Percentiles rank a stretch among this genome's conserved stretches.
Conservation (phyloP, 176 grass and related monocot species). For the Oropetium thomaeum region DNA sequence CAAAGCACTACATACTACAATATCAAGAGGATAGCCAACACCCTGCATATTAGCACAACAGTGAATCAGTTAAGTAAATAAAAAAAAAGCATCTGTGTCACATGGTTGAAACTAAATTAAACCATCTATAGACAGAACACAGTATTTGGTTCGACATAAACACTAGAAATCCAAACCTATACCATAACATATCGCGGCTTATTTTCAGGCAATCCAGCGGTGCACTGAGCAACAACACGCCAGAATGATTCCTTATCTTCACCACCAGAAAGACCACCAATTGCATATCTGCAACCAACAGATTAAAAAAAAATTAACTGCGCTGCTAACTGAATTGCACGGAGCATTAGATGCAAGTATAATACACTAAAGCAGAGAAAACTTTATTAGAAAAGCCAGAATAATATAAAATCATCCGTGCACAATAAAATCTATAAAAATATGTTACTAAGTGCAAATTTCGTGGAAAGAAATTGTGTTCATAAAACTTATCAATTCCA, state of each 20-base stretch:
- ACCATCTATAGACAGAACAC: neutral
- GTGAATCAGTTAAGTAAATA: conserved; percentile 21
- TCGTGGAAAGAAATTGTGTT: neutral
- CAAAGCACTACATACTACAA: conserved; percentile 95
- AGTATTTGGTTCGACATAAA: neutral
- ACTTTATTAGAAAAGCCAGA: neutral
- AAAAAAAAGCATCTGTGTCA: neutral
- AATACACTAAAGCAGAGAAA: neutral
- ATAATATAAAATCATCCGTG: neutral
- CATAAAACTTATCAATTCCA: neutral
- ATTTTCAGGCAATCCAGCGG: conserved; percentile 86
- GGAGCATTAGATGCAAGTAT: neutral
- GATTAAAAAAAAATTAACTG: neutral
- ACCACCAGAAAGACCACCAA: conserved; percentile 93
- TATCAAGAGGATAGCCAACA: conserved; percentile 98
- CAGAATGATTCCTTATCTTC: conserved; percentile 98
- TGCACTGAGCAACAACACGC: conserved; percentile 93
- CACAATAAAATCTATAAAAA: neutral
- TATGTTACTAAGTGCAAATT: neutral
- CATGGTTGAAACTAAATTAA: neutral
- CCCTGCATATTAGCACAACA: conserved; percentile 59
- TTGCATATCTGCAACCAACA: conserved; percentile 77
- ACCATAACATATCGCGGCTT: conserved; percentile 99
- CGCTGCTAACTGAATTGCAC: neutral
- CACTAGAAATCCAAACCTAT: conserved; percentile 11